Conservation (phyloP, 768 basidiomycete genomes). For the Suillus cothurnatus region DNA sequence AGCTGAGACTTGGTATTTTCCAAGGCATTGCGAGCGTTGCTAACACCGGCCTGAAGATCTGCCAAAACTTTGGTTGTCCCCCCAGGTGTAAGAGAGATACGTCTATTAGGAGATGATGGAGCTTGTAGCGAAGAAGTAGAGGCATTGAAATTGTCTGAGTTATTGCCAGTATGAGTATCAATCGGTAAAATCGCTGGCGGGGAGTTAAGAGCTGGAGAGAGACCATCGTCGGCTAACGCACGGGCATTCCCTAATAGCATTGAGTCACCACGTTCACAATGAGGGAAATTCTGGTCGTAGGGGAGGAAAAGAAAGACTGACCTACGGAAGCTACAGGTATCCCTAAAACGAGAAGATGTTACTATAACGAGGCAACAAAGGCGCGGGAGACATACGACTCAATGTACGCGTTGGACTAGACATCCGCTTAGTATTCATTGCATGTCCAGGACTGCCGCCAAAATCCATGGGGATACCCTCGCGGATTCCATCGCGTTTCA, state of each 20-base stretch:
- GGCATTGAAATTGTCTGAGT: slow-evolving; percentile 33
- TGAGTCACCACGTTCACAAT: slow-evolving; percentile 21
- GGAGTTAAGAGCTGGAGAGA: slow-evolving; percentile 38
- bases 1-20: slow-evolving; percentile 88
- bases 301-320: slow-evolving; percentile 38
- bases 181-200: slow-evolving; percentile 32
- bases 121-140: slow-evolving; percentile 43
- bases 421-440: slow-evolving; percentile 48
- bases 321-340: slow-evolving; percentile 81
- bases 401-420: slow-evolving; percentile 77
- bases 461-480: slow-evolving; percentile 76
- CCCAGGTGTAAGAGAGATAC: slow-evolving; percentile 66
- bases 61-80: slow-evolving; percentile 88
- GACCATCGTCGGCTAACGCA: slow-evolving; percentile 76
- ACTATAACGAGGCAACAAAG: slow-evolving; percentile 8
- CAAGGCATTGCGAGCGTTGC: slow-evolving; percentile 75
- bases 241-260: slow-evolving; percentile 72
- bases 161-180: slow-evolving; percentile 36
- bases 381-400: slow-evolving; percentile 61
- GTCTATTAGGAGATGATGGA: slow-evolving; percentile 52
- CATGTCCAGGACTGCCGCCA: slow-evolving; percentile 40
- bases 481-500: slow-evolving; percentile 59
- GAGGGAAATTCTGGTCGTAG: slow-evolving; percentile 18
- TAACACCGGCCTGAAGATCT: slow-evolving; percentile 82
- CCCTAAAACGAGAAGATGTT: slow-evolving; percentile 44